phyloP scores from a whole-genome alignment of 768 basidiomycete genomes.

The Suillus hirtellus region DNA sequence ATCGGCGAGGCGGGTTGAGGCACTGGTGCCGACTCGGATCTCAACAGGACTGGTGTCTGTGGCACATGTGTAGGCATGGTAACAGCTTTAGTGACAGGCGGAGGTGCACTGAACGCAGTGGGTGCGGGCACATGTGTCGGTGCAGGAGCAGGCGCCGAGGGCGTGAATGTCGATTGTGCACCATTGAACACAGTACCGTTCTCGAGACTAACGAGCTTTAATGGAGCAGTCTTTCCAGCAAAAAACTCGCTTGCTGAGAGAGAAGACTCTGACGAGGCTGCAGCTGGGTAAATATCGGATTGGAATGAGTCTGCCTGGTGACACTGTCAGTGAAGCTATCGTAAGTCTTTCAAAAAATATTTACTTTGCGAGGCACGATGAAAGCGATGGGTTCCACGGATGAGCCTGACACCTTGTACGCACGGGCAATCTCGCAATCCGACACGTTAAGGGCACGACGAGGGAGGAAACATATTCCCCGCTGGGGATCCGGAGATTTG shows the following conservation, averaged over 20 bases:
- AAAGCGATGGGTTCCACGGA: slow-evolving; percentile 91
- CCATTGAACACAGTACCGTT: slow-evolving; percentile 52
- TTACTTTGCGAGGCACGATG: slow-evolving; percentile 89
- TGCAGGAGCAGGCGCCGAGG: slow-evolving; percentile 26
- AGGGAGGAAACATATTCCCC: slow-evolving; percentile 96
- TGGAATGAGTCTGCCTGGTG: slow-evolving; percentile 90
- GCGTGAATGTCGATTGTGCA: slow-evolving; percentile 15
- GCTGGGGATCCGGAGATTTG: slow-evolving; percentile 89
- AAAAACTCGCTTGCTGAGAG: slow-evolving; percentile 87
- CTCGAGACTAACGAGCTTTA: slow-evolving; percentile 80
- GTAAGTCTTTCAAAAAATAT: slow-evolving; percentile 20
- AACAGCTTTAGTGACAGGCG: slow-evolving; percentile 35
- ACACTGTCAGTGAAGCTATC: not conserved
- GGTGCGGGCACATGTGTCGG: slow-evolving; percentile 30
- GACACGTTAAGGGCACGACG: slow-evolving; percentile 84
- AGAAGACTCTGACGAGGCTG: slow-evolving; percentile 77
- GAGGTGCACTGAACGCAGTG: slow-evolving; percentile 24
- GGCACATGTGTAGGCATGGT: slow-evolving; percentile 25
- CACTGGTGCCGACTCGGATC: slow-evolving; percentile 17
- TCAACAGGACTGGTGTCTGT: slow-evolving; percentile 14
- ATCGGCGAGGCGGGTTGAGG: slow-evolving; percentile 10
- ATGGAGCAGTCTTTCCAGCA: slow-evolving; percentile 74
- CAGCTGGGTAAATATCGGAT: slow-evolving; percentile 95
- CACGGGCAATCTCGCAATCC: slow-evolving; percentile 94
- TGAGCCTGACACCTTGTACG: slow-evolving; percentile 79